A percentile compares a stretch with the other conserved stretches of the same genome.
These are phyloP conservation scores for Paratinospora sagittata DNA, from an alignment of 164 flowering plant species.

Conservation along the genomic window DNA sequence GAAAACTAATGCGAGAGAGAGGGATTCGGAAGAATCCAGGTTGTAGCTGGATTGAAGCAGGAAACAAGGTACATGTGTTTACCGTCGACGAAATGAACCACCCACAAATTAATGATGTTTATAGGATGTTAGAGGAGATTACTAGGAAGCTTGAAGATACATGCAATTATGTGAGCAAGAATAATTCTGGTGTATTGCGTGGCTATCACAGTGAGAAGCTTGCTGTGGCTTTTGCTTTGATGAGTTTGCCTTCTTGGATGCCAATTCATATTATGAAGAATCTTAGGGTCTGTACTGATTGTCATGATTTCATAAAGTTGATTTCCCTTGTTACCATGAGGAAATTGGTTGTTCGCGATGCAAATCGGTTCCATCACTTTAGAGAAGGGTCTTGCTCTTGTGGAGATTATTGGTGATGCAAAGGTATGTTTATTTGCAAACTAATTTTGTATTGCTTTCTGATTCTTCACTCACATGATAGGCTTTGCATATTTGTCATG, in stretches of 20 bases:
- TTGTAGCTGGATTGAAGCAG: conserved; percentile 12
- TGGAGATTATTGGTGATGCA: conserved; percentile 17
- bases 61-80: conserved; percentile 10
- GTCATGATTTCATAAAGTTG: conserved; percentile 6
- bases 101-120: conserved; percentile 9
- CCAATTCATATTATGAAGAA: conserved; percentile 11
- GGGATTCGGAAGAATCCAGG: conserved; percentile 10
- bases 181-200: neutral
- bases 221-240: conserved; percentile 11
- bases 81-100: conserved; percentile 5
- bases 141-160: conserved; percentile 4
- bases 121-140: conserved; percentile 5
- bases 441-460: too few species aligned
- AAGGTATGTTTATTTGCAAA: neutral
- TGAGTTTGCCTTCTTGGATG: conserved; percentile 6
- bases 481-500: too few species aligned
- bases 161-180: conserved; percentile 3
- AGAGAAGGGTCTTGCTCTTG: conserved; percentile 9
- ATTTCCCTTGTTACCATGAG: conserved; percentile 3
- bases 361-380: conserved; percentile 9
- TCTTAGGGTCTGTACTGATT: conserved; percentile 5
- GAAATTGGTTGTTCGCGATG: conserved; percentile 5
- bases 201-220: conserved; percentile 11
- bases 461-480: too few species aligned
- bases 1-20: conserved; percentile 8